Percentiles rank a stretch among this genome's conserved stretches.
These are phyloP conservation scores for Colletotrichum australisinense DNA, from an alignment of 2,329 filamentous ascomycete genomes.

Conservation along the genomic window DNA sequence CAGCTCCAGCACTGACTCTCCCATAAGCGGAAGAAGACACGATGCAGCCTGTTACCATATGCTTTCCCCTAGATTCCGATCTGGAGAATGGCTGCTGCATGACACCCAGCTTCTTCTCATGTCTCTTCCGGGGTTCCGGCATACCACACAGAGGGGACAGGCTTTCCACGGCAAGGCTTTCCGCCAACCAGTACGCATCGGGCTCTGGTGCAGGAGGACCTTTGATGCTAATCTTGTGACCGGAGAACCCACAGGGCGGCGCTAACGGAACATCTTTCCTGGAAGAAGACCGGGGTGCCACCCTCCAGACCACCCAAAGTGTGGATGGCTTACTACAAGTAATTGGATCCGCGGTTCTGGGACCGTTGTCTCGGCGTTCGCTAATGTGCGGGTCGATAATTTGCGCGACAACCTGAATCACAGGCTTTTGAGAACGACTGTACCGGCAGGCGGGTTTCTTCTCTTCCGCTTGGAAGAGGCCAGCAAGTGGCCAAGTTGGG, in stretches of 20 bases:
- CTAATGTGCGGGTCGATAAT: not conserved
- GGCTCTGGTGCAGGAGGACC: not conserved
- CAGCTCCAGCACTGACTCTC: not conserved
- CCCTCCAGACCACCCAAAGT: slow-evolving; percentile 16
- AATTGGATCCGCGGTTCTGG: slow-evolving; percentile 23
- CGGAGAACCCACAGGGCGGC: not conserved
- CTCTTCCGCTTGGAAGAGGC: not conserved
- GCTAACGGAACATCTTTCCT: slow-evolving; percentile 29
- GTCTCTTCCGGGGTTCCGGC: not conserved
- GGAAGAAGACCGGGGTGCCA: slow-evolving; percentile 16
- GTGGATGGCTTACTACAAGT: slow-evolving; percentile 23
- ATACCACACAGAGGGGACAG: not conserved
- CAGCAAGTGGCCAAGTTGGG: not conserved
- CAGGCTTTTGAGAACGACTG: not conserved
- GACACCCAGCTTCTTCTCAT: not conserved
- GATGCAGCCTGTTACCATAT: not conserved
- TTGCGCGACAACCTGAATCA: not conserved
- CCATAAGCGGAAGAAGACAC: not conserved
- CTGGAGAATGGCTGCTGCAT: not conserved
- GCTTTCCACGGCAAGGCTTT: slow-evolving; percentile 8
- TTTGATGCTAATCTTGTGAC: not conserved
- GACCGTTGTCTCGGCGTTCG: not conserved
- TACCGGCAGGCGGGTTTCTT: not conserved
- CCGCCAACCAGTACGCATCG: slow-evolving; percentile 7
- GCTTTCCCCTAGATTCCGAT: not conserved